These are phyloP conservation scores for Kazachstania viticola DNA, from an alignment of 805 yeast species.

Conservation along the genomic window DNA sequence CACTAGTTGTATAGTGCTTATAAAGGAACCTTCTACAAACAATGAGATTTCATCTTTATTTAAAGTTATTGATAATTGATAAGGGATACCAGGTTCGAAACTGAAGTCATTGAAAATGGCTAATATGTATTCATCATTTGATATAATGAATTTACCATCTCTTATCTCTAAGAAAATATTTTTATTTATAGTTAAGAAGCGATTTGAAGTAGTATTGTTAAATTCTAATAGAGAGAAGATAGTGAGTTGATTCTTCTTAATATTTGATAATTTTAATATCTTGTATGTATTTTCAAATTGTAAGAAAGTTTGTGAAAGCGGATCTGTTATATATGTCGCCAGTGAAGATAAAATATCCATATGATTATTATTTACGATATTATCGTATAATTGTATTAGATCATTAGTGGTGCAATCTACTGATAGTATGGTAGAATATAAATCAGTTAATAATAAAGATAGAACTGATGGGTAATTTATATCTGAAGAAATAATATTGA, in stretches of 20 bases:
- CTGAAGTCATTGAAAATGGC: constrained; percentile 21
- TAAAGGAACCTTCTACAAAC: constrained; percentile 14
- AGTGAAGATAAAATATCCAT: constrained; percentile 8
- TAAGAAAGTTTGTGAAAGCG: constrained; percentile 16
- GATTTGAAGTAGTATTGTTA: constrained; percentile 18
- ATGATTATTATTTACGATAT: constrained; percentile 3
- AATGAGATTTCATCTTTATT: constrained; percentile 7
- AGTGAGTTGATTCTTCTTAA: constrained; percentile 8
- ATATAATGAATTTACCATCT: constrained; percentile 18
- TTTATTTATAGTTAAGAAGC: constrained; percentile 18
- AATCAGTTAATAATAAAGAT: constrained; percentile 6
- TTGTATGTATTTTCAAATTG: constrained; percentile 22
- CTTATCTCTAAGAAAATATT: constrained; percentile 20
- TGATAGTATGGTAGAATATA: constrained; percentile 10
- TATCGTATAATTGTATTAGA: constrained; percentile 9
- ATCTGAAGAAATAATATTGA: constrained; percentile 1
- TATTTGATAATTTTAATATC: constrained; percentile 3
- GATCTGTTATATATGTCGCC: constrained; percentile 10
- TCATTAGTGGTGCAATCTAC: constrained; percentile 13
- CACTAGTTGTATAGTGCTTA: constrained; percentile 14
- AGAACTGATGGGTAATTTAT: not conserved
- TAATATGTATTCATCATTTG: constrained; percentile 21
- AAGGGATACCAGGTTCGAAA: constrained; percentile 12
- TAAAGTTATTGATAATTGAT: constrained; percentile 12
- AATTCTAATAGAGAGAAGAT: constrained; percentile 23